Evolutionary conservation across 352 stramenopile species (phyloP).

Genomic region (Globisporangium perplexum): DNA sequence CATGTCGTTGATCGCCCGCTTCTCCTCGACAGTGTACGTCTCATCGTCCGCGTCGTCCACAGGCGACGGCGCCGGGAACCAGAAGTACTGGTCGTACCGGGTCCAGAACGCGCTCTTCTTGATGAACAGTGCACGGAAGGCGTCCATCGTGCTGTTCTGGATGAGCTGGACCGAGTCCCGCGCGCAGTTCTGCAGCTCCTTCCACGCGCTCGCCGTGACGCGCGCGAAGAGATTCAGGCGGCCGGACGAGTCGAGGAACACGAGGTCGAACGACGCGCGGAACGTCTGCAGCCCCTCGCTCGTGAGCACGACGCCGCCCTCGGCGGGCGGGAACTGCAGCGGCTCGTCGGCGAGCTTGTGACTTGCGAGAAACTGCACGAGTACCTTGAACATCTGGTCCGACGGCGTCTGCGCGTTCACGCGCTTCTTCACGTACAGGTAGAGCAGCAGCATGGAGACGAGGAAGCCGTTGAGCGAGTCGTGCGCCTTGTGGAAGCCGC

Average conservation of each 20-base stretch:
- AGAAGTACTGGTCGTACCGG: slow-evolving; percentile 85
- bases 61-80: slow-evolving; percentile 46
- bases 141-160: slow-evolving; percentile 59
- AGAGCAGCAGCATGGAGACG: slow-evolving; percentile 79
- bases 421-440: slow-evolving; percentile 70
- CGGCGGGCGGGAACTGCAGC: slow-evolving; percentile 52
- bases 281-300: slow-evolving; percentile 65
- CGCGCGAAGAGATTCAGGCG: slow-evolving; percentile 73
- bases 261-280: slow-evolving; percentile 55
- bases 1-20: slow-evolving; percentile 65
- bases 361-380: slow-evolving; percentile 73
- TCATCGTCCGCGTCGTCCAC: slow-evolving; percentile 56
- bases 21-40: slow-evolving; percentile 64
- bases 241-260: slow-evolving; percentile 74
- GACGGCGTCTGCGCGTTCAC: slow-evolving; percentile 66
- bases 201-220: slow-evolving; percentile 57
- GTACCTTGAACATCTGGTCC: slow-evolving; percentile 83
- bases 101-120: slow-evolving; percentile 79
- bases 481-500: slow-evolving; percentile 58
- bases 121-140: slow-evolving; percentile 80
- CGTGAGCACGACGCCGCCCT: slow-evolving; percentile 56
- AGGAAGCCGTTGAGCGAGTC: slow-evolving; percentile 87
- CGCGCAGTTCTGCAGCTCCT: slow-evolving; percentile 59
- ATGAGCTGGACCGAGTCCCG: slow-evolving; percentile 55
- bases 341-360: slow-evolving; percentile 63